Conservation (phyloP, 805 yeast species). For the Candida pseudofarinosa region DNA sequence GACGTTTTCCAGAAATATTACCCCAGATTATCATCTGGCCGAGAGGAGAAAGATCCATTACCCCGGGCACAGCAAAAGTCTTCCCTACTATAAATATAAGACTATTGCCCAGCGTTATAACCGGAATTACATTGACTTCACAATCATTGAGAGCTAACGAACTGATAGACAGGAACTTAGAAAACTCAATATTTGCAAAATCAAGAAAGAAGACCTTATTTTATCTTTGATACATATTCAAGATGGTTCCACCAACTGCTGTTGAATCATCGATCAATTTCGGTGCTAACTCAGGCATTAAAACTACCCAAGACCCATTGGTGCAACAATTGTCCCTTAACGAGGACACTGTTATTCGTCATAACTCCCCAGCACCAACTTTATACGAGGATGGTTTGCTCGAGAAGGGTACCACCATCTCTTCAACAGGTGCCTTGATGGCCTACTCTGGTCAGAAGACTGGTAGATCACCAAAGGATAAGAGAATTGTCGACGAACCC, state of each 20-base stretch:
- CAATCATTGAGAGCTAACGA: neutral
- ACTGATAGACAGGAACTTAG: neutral
- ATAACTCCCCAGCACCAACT: slow-evolving; percentile 90
- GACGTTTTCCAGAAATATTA: neutral
- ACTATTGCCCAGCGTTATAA: neutral
- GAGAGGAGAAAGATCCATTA: slow-evolving; percentile 1
- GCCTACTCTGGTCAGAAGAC: slow-evolving; percentile 95
- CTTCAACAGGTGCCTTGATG: slow-evolving; percentile 90
- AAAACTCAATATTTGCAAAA: neutral
- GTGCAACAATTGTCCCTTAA: slow-evolving; percentile 44
- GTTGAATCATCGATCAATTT: slow-evolving; percentile 42
- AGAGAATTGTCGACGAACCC: slow-evolving; percentile 94
- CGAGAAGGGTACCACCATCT: slow-evolving; percentile 87
- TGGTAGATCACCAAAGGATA: slow-evolving; percentile 98
- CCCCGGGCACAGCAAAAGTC: neutral
- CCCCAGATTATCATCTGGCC: neutral
- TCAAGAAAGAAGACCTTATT: neutral
- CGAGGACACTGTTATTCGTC: slow-evolving; percentile 66
- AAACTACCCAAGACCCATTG: slow-evolving; percentile 37
- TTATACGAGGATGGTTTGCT: slow-evolving; percentile 90
- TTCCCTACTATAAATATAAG: neutral
- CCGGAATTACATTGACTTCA: neutral
- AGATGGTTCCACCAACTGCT: slow-evolving; percentile 44
- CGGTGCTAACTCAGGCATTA: slow-evolving; percentile 36
- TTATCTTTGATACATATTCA: slow-evolving; percentile 4